These are phyloP conservation scores for Pseudogymnoascus sp. DNA, from an alignment of 2,329 filamentous ascomycete species.

Conservation along the genomic window DNA sequence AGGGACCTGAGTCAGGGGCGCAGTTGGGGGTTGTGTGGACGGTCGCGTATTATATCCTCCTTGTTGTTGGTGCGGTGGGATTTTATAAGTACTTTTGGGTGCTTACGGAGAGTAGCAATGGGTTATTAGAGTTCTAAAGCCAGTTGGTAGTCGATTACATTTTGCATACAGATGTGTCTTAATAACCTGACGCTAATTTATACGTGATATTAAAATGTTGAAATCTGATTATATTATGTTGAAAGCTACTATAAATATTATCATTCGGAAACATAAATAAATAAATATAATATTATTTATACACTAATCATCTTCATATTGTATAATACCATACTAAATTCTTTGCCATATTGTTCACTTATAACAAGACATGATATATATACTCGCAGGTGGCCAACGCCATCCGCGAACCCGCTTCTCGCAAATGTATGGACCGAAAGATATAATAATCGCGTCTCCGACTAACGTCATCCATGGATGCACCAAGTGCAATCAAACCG, in stretches of 20 bases:
- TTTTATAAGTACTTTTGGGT: conserved; percentile 68
- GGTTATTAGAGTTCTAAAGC: conserved; percentile 32
- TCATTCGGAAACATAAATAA: neutral
- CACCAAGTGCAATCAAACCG: neutral
- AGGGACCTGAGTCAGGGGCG: conserved; percentile 19
- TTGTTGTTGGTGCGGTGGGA: conserved; percentile 61
- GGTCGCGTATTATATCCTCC: conserved; percentile 67
- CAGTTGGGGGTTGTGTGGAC: conserved; percentile 55
- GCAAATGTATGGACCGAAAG: neutral
- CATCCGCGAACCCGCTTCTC: neutral
- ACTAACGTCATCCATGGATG: neutral
- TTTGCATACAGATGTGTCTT: neutral
- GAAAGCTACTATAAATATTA: neutral
- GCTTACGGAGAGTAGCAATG: conserved; percentile 58
- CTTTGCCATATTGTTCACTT: neutral
- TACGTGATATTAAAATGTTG: neutral
- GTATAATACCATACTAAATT: neutral
- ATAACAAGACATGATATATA: neutral
- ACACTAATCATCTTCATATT: neutral
- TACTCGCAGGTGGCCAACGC: neutral
- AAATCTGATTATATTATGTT: neutral
- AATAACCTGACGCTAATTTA: neutral
- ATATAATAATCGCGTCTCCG: neutral
- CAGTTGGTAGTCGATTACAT: neutral
- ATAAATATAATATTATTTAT: neutral